Evolutionary conservation across 495 filamentous ascomycete species (phyloP).

Genomic region (Podospora sp.): DNA sequence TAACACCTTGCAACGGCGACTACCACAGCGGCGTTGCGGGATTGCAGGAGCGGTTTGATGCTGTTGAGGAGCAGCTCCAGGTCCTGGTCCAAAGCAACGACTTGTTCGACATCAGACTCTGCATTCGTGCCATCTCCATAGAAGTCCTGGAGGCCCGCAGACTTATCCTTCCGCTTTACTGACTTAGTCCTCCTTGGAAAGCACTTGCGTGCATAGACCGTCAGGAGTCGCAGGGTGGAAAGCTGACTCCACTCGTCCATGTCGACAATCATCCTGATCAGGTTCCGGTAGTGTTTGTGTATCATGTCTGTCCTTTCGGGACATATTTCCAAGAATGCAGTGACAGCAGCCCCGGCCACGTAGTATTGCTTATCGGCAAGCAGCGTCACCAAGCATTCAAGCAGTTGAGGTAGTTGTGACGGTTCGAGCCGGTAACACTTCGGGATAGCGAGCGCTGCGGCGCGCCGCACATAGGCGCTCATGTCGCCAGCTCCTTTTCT

Average conservation of each 20-base stretch:
- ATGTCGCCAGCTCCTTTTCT: conserved; percentile 90
- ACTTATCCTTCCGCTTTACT: conserved; percentile 39
- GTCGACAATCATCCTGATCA: conserved; percentile 89
- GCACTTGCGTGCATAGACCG: conserved; percentile 80
- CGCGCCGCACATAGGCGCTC: conserved; percentile 90
- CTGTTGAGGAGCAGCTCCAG: conserved; percentile 78
- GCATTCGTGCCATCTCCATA: conserved; percentile 63
- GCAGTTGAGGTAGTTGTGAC: conserved; percentile 76
- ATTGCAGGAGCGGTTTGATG: conserved; percentile 83
- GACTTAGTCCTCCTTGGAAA: conserved; percentile 75
- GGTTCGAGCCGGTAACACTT: conserved; percentile 97
- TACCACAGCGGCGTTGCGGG: conserved; percentile 89
- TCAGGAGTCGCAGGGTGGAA: conserved; percentile 76
- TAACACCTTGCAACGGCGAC: conserved; percentile 85
- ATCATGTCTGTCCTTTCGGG: conserved; percentile 83
- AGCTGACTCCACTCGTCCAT: conserved; percentile 99
- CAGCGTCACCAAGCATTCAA: conserved; percentile 75
- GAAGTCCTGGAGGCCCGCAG: conserved; percentile 64
- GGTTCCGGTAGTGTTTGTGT: conserved; percentile 81
- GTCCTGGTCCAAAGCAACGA: conserved; percentile 73
- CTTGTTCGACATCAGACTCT: conserved; percentile 56
- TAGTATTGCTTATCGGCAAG: conserved; percentile 92
- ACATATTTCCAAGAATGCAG: conserved; percentile 85
- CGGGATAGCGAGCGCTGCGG: conserved; percentile 91
- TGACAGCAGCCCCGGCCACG: conserved; percentile 88